phyloP scores from a whole-genome alignment of 139 green algal species.

The Chlamydomonas schloesseri region DNA sequence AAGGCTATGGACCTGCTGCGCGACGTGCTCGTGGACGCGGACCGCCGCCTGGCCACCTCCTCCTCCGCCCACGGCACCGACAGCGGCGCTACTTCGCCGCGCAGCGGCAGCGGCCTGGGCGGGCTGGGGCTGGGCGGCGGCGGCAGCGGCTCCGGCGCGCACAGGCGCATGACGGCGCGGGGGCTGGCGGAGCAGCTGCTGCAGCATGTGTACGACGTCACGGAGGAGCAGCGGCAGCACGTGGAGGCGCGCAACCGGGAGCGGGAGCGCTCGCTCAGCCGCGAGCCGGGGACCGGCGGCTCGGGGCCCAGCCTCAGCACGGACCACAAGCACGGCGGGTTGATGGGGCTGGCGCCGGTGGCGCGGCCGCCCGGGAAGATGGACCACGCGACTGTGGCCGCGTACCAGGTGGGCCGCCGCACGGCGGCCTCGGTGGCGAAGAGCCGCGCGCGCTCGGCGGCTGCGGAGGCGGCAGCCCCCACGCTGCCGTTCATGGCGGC shows the following conservation, averaged over 20 bases:
- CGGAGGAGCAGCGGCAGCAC: slow-evolving; percentile 35
- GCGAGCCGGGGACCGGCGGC: background rate
- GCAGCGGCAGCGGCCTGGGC: background rate
- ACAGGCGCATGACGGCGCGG: slow-evolving; percentile 4
- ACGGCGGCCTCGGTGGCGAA: background rate
- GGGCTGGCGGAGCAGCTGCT: slow-evolving; percentile 41
- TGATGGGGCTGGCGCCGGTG: slow-evolving; percentile 24
- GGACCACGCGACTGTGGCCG: slow-evolving; percentile 53
- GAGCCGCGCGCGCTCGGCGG: background rate
- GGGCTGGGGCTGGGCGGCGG: background rate
- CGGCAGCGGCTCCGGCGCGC: background rate
- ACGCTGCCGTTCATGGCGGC: slow-evolving; percentile 23
- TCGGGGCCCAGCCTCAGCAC: background rate
- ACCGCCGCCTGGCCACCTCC: background rate
- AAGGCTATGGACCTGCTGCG: slow-evolving; percentile 41
- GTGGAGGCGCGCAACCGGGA: slow-evolving; percentile 37
- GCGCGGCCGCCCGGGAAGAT: slow-evolving; percentile 47
- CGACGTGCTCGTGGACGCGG: slow-evolving; percentile 14
- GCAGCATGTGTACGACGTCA: slow-evolving; percentile 46
- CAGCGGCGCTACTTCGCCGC: no score
- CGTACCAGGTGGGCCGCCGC: slow-evolving; percentile 40
- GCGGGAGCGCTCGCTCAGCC: background rate
- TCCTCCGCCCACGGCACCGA: background rate
- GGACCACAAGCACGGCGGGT: slow-evolving; percentile 5
- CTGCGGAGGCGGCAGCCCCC: background rate